phyloP scores from a whole-genome alignment of 1,284 basidiomycete species.

The Earliella scabrosa region DNA sequence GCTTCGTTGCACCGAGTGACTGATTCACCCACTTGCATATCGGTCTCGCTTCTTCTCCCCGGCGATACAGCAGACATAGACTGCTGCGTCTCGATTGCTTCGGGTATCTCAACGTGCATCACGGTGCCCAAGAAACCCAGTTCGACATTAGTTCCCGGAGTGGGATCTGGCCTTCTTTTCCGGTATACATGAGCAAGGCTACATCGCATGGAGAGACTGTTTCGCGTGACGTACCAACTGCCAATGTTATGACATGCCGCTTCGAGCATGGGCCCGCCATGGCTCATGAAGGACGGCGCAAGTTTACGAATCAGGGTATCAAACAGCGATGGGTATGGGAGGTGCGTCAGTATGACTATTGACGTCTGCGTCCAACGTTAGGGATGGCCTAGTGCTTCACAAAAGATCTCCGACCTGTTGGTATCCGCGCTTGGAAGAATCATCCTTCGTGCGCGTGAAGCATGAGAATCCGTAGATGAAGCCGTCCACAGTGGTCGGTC shows the following conservation, averaged over 20 bases:
- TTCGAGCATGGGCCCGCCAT: slow-evolving; percentile 83
- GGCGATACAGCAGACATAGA: slow-evolving; percentile 38
- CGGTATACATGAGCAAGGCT: slow-evolving; percentile 18
- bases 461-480: slow-evolving; percentile 86
- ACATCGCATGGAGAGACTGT: slow-evolving; percentile 3
- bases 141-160: slow-evolving; percentile 66
- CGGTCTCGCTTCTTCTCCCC: slow-evolving; percentile 19
- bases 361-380: too few relatives aligned
- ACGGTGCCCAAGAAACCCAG: slow-evolving; percentile 84
- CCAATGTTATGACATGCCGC: slow-evolving; percentile 86
- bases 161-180: slow-evolving; percentile 75
- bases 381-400: too few relatives aligned
- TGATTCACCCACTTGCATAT: slow-evolving; percentile 21
- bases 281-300: slow-evolving; percentile 77
- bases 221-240: slow-evolving; percentile 68
- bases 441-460: slow-evolving; percentile 77
- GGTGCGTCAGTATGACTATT: slow-evolving; percentile 83
- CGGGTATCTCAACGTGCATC: slow-evolving; percentile 74
- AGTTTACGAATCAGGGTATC: slow-evolving; percentile 69
- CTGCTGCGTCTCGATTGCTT: slow-evolving; percentile 74
- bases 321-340: slow-evolving; percentile 87
- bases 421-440: slow-evolving; percentile 80
- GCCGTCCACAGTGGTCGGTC: slow-evolving; percentile 56
- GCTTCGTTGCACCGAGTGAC: neutral
- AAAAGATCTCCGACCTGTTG: slow-evolving; percentile 64